Percentiles rank a stretch among this genome's conserved stretches.
phyloP scores from a whole-genome alignment of 306 rosid species.

The Medicago lupulina region DNA sequence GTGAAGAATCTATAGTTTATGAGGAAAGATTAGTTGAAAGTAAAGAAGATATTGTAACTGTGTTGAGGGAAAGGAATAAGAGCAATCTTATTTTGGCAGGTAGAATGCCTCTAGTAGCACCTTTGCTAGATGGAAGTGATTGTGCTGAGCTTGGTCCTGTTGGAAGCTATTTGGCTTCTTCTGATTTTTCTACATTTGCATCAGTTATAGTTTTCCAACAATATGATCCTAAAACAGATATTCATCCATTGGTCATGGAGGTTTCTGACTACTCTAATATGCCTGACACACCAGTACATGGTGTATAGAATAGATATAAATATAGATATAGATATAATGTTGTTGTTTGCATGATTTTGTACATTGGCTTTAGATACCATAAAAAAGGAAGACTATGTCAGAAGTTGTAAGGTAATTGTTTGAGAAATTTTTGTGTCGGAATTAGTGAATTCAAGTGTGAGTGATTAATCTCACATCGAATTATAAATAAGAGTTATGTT shows the following conservation, averaged over 20 bases:
- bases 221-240: constrained; percentile 43
- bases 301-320: neutral
- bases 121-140: constrained; percentile 55
- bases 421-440: constrained; percentile 1
- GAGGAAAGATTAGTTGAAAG: constrained; percentile 62
- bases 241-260: constrained; percentile 59
- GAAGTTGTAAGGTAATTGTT: constrained; percentile 21
- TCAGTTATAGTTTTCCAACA: constrained; percentile 69
- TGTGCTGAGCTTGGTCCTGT: constrained; percentile 69
- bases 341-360: constrained; percentile 6
- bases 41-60: constrained; percentile 41
- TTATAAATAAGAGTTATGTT: neutral
- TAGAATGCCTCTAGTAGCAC: constrained; percentile 54
- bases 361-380: constrained; percentile 9
- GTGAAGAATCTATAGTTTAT: constrained; percentile 43
- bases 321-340: neutral
- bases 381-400: neutral
- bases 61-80: constrained; percentile 47
- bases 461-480: neutral
- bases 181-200: constrained; percentile 59
- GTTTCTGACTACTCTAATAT: constrained; percentile 34
- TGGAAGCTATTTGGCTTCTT: constrained; percentile 69
- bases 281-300: constrained; percentile 49
- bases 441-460: too few species aligned
- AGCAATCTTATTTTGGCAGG: constrained; percentile 59